Percentiles rank a stretch among this genome's conserved stretches.
These are phyloP conservation scores for Collybiopsis confluens DNA, from an alignment of 768 basidiomycete species.

Conservation along the genomic window DNA sequence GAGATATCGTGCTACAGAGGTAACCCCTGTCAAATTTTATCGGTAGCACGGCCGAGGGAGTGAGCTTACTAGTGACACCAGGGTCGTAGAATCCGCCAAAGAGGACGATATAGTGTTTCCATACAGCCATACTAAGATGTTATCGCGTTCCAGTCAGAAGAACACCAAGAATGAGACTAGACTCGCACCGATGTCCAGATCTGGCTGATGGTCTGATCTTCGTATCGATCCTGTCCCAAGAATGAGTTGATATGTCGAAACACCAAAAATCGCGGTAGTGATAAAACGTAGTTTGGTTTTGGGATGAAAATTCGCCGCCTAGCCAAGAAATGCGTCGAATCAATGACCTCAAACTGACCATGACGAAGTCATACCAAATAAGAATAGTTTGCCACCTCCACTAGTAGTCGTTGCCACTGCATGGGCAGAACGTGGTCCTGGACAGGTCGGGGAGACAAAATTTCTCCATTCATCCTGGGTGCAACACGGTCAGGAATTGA, in stretches of 20 bases:
- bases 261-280: constrained; percentile 90
- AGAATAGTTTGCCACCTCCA: constrained; percentile 82
- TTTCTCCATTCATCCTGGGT: constrained; percentile 82
- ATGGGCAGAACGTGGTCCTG: constrained; percentile 86
- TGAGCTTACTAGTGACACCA: constrained; percentile 66
- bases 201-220: constrained; percentile 76
- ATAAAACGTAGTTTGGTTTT: constrained; percentile 80
- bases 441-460: constrained; percentile 80
- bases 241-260: constrained; percentile 73
- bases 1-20: constrained; percentile 64
- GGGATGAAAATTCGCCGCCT: constrained; percentile 85
- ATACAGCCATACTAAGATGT: constrained; percentile 68
- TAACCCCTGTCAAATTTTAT: not conserved
- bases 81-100: constrained; percentile 93
- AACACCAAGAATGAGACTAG: not conserved
- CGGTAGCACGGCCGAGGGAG: not conserved
- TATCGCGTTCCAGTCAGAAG: not conserved
- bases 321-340: too few species aligned
- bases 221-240: constrained; percentile 88
- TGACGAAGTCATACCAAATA: constrained; percentile 54
- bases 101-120: constrained; percentile 83
- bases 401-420: constrained; percentile 69
- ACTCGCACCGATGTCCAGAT: constrained; percentile 71
- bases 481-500: too few species aligned
- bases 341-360: too few species aligned